A percentile compares a stretch with the other conserved stretches of the same genome.
Evolutionary conservation across 129 eudicot species (phyloP).

Genomic region (Centaurea solstitialis): DNA sequence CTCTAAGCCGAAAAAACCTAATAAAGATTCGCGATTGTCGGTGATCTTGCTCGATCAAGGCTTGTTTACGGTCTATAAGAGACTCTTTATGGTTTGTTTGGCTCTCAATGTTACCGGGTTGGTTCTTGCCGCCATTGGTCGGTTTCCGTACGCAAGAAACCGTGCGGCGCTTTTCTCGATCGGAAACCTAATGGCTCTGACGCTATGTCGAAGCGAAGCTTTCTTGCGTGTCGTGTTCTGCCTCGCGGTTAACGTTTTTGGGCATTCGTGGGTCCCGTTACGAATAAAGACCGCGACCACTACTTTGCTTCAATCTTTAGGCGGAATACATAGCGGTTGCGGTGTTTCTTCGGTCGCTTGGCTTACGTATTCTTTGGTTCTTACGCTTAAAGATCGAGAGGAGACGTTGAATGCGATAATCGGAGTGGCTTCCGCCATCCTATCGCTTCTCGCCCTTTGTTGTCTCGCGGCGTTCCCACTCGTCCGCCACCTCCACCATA

Average conservation of each 20-base stretch:
- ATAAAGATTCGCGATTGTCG: slow-evolving; percentile 49
- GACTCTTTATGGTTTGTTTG: slow-evolving; percentile 55
- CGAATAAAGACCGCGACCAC: slow-evolving; percentile 56
- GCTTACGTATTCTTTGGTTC: slow-evolving; percentile 58
- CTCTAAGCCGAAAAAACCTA: slow-evolving; percentile 22
- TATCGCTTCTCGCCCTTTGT: slow-evolving; percentile 47
- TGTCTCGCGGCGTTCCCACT: slow-evolving; percentile 69
- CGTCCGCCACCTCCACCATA: slow-evolving; percentile 77
- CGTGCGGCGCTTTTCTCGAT: slow-evolving; percentile 57
- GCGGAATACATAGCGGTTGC: slow-evolving; percentile 80
- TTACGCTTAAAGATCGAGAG: slow-evolving; percentile 58
- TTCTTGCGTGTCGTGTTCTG: slow-evolving; percentile 56
- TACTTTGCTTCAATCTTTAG: slow-evolving; percentile 62
- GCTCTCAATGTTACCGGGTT: slow-evolving; percentile 46
- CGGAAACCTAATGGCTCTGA: slow-evolving; percentile 57
- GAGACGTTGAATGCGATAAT: slow-evolving; percentile 49
- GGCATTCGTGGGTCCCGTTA: slow-evolving; percentile 64
- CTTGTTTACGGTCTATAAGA: slow-evolving; percentile 66
- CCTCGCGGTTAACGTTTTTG: slow-evolving; percentile 55
- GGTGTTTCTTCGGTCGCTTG: slow-evolving; percentile 68
- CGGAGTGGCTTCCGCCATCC: slow-evolving; percentile 47
- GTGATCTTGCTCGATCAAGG: slow-evolving; percentile 80
- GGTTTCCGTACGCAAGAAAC: slow-evolving; percentile 53
- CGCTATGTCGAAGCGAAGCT: slow-evolving; percentile 72
- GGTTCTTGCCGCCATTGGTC: slow-evolving; percentile 56